Evolutionary conservation across 2,329 filamentous ascomycete genomes (phyloP).

Genomic region (Fusarium sp.): DNA sequence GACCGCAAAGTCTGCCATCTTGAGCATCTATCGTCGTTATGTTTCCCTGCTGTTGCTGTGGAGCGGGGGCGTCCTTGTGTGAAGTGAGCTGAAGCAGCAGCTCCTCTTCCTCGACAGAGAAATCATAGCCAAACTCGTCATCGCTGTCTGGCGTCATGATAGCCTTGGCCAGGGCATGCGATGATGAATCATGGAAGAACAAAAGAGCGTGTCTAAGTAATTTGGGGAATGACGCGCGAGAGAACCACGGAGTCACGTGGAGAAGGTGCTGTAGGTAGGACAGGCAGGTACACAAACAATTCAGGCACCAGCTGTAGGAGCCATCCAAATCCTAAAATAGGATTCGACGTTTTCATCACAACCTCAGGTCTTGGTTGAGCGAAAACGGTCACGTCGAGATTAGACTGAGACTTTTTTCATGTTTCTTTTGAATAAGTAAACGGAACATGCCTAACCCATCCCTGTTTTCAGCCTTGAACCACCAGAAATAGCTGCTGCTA

Average conservation of each 20-base stretch:
- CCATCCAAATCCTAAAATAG: not conserved
- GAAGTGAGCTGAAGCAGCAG: slow-evolving; percentile 52
- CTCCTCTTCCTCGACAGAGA: slow-evolving; percentile 60
- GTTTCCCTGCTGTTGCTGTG: slow-evolving; percentile 22
- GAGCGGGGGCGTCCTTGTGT: slow-evolving; percentile 19
- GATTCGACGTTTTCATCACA: not conserved
- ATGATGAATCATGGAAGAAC: slow-evolving; percentile 39
- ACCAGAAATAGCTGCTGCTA: not conserved
- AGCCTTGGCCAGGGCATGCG: slow-evolving; percentile 8
- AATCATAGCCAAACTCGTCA: slow-evolving; percentile 61
- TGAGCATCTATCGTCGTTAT: slow-evolving; percentile 40
- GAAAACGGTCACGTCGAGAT: not conserved
- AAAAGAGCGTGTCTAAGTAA: slow-evolving; percentile 8
- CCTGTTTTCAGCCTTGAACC: not conserved
- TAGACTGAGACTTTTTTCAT: not conserved
- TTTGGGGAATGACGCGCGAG: slow-evolving; percentile 29
- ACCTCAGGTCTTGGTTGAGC: not conserved
- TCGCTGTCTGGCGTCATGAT: slow-evolving; percentile 49
- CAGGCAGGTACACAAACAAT: not conserved
- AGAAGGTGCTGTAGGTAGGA: not conserved
- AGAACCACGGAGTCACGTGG: slow-evolving; percentile 44
- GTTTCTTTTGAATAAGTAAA: not conserved
- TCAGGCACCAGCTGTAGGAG: slow-evolving; percentile 10
- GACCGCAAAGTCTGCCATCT: slow-evolving; percentile 8
- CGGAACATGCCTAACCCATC: not conserved